These are phyloP conservation scores for Chamaecrista fasciculata DNA, from an alignment of 306 rosid genomes.

Conservation along the genomic window DNA sequence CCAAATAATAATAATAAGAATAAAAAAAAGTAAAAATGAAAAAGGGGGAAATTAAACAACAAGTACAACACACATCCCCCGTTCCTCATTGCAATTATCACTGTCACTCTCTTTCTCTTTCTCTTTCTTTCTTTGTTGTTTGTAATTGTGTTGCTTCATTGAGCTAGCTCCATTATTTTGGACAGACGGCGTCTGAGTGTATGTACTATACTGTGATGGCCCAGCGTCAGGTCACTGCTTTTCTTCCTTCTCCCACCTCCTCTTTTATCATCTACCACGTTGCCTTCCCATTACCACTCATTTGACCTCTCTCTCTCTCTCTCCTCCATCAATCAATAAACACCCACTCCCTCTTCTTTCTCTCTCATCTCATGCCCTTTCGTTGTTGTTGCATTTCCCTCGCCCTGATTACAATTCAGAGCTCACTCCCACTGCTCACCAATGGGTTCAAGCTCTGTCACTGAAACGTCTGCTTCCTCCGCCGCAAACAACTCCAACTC, in stretches of 20 bases:
- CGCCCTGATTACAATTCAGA: background rate
- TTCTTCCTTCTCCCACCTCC: constrained; percentile 32
- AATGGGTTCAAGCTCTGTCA: constrained; percentile 59
- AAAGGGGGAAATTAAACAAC: background rate
- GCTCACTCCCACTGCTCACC: constrained; percentile 10
- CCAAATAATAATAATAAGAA: no score
- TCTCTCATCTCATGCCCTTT: background rate
- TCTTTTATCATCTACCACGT: constrained; percentile 13
- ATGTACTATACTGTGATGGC: constrained; percentile 50
- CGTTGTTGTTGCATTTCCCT: no score
- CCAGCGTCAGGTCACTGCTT: constrained; percentile 59
- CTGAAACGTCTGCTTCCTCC: constrained; percentile 51
- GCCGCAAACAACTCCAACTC: constrained; percentile 48
- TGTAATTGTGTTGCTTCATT: no score
- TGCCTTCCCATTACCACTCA: constrained; percentile 28
- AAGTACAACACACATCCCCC: constrained; percentile 3
- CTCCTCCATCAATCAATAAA: constrained; percentile 32
- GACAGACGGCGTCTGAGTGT: constrained; percentile 24
- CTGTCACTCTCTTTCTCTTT: background rate
- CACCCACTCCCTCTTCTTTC: constrained; percentile 23
- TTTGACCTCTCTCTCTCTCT: constrained; percentile 6
- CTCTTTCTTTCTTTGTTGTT: no score
- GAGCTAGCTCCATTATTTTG: constrained; percentile 34
- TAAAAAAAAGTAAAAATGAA: background rate
- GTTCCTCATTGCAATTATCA: background rate